Conservation (phyloP, 2,329 filamentous ascomycete species). For the Didymella pomorum region DNA sequence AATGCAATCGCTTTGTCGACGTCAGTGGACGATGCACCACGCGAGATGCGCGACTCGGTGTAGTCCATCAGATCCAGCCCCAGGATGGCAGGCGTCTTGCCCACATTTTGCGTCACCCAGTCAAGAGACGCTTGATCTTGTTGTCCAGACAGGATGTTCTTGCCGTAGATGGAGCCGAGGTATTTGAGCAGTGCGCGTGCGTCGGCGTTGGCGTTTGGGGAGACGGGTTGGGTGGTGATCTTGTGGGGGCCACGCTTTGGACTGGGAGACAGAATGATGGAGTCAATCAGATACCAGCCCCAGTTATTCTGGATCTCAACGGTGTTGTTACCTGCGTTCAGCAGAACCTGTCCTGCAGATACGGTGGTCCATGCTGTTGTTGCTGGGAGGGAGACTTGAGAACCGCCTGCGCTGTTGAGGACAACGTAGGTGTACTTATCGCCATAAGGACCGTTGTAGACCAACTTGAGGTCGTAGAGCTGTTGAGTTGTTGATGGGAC, state of each 20-base stretch:
- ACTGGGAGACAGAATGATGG: constrained; percentile 52
- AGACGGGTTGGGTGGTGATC: constrained; percentile 52
- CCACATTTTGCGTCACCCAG: constrained; percentile 56
- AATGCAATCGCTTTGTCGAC: constrained; percentile 59
- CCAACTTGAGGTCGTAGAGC: constrained; percentile 57
- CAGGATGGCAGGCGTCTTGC: constrained; percentile 59
- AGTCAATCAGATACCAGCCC: constrained; percentile 60
- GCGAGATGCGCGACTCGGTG: constrained; percentile 56
- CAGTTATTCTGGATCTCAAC: constrained; percentile 59
- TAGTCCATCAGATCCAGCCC: constrained; percentile 61
- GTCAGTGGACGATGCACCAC: constrained; percentile 53
- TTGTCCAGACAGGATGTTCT: constrained; percentile 59
- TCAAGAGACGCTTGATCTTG: constrained; percentile 56
- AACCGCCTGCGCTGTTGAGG: constrained; percentile 55
- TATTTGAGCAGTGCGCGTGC: constrained; percentile 54
- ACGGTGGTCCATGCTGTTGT: constrained; percentile 52
- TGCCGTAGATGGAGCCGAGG: constrained; percentile 57
- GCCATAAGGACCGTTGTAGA: constrained; percentile 58
- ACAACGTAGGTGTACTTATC: constrained; percentile 56
- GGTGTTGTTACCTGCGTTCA: constrained; percentile 55
- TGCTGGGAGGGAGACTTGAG: constrained; percentile 54
- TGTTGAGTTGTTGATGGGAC: constrained; percentile 46
- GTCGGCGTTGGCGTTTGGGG: constrained; percentile 49
- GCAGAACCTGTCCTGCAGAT: constrained; percentile 56
- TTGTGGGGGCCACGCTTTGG: constrained; percentile 51